These are phyloP conservation scores for Nannochloropsis granulata DNA, from an alignment of 108 stramenopile species.

Conservation along the genomic window DNA sequence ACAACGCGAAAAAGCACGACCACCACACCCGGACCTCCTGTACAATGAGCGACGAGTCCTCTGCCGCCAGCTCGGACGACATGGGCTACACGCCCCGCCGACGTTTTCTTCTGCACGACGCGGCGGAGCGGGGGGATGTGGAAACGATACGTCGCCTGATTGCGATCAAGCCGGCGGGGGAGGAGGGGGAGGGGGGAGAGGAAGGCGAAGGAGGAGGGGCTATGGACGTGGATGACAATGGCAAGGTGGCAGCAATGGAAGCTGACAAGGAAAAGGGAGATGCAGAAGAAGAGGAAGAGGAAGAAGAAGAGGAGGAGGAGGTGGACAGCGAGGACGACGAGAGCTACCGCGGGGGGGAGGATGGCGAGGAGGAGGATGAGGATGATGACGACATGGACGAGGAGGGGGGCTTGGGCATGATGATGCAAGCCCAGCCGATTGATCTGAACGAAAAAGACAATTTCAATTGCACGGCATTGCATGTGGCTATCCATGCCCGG, in stretches of 20 bases:
- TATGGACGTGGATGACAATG: neutral
- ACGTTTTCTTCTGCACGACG: conserved; percentile 22
- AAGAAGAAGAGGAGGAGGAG: neutral
- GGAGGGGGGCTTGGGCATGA: conserved; percentile 2
- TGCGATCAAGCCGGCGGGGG: neutral
- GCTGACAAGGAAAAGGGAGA: neutral
- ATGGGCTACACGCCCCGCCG: neutral
- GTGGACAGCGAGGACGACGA: neutral
- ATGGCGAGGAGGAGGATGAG: neutral
- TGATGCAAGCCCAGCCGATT: neutral
- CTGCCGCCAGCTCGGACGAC: conserved; percentile 3
- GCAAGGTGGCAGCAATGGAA: neutral
- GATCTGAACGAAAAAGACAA: conserved; percentile 21
- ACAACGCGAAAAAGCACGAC: neutral
- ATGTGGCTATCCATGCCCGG: conserved; percentile 24
- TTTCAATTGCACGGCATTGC: conserved; percentile 17
- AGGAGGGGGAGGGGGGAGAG: neutral
- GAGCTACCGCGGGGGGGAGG: neutral
- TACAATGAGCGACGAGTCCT: neutral
- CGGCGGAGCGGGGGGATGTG: conserved; percentile 19
- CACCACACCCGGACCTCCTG: neutral
- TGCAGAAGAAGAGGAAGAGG: neutral
- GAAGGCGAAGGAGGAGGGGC: neutral
- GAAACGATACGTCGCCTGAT: conserved; percentile 4
- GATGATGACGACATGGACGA: neutral